Percentiles rank a stretch among this genome's conserved stretches.
Evolutionary conservation across 2,329 filamentous ascomycete genomes (phyloP).

Genomic region (Colletotrichum abscissum): DNA sequence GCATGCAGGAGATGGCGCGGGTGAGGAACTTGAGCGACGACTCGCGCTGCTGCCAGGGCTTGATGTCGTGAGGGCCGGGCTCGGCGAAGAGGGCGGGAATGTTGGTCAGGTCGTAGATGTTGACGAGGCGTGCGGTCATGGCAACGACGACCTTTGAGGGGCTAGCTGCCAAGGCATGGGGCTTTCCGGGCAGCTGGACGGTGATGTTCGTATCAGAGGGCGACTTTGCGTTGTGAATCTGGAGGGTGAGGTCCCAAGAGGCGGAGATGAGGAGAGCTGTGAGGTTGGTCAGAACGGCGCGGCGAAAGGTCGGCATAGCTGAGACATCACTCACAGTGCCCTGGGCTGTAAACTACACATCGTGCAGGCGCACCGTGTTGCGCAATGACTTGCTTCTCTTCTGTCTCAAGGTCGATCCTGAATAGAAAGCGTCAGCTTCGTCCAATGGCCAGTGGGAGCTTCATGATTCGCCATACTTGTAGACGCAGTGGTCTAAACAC

Average conservation of each 20-base stretch:
- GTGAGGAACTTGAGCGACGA: constrained; percentile 97
- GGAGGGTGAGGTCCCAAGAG: constrained; percentile 93
- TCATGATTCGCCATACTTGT: constrained; percentile 62
- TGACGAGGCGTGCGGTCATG: constrained; percentile 92
- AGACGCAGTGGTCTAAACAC: constrained; percentile 88
- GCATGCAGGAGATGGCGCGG: constrained; percentile 93
- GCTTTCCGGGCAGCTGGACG: constrained; percentile 83
- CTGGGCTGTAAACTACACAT: constrained; percentile 82
- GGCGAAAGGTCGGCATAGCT: not conserved
- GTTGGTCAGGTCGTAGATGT: constrained; percentile 89
- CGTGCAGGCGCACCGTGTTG: constrained; percentile 84
- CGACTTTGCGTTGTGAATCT: constrained; percentile 77
- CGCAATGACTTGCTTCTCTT: constrained; percentile 79
- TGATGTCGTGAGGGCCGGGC: constrained; percentile 61
- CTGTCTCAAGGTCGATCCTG: constrained; percentile 76
- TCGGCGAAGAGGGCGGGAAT: constrained; percentile 69
- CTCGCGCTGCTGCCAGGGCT: constrained; percentile 93
- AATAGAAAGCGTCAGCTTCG: not conserved
- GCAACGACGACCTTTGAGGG: constrained; percentile 89
- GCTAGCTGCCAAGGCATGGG: constrained; percentile 85
- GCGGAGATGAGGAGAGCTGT: constrained; percentile 83
- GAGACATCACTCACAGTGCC: constrained; percentile 67
- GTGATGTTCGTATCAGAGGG: constrained; percentile 66
- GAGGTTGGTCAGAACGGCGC: constrained; percentile 7
- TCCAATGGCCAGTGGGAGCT: not conserved